Base-by-base conservation (phyloP, 2,329 filamentous ascomycete genomes). In the Zelopaecilomyces penicillatus region DNA sequence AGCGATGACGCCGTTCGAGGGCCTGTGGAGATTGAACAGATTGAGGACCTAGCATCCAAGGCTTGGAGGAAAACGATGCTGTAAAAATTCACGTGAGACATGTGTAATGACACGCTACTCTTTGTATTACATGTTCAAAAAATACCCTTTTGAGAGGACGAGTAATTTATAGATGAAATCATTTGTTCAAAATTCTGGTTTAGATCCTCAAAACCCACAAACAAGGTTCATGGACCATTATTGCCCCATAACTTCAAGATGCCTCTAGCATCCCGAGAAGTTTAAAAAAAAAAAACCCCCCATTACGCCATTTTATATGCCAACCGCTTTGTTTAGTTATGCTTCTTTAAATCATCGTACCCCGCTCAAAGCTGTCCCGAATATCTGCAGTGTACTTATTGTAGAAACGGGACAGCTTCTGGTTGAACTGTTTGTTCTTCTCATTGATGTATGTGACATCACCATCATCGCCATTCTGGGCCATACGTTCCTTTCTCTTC, bases 381-480 rank as follows among this genome's bases (percentile, higher is more conserved):
- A 98, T 97, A 65, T 98, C 93, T 30, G 86, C 82, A 38, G 93
- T 98, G 66, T 98, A 98, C 73, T 95, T 95, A 70, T 98, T 93
- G 69, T 98, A 98, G 71, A 97, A 98, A 54, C 93, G 76, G 43
- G 85, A 75, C 65, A 98, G 73, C 71, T 98, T 97, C 71, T 95
- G 83, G 80, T 98, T 98, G 73, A 98, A 98, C 75, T 96, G 89
- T 75, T 97, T 97, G 75, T 98, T 98, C 83, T 98, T 96, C 69
- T 96, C 89, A 69, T 98, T 98, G 78, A 98, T 98, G 68, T 95
- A 97, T 6, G 91, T 97, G 57, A 97, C 86, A 65, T 98, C 93
- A 29, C 81, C 84, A 39, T 90, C 86, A 51, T 95, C 89, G 47
- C 90, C 88, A 50, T 83, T 84, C 62, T 82, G 78, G 9, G 80